These are phyloP conservation scores for Trichoderma sp. DNA, from an alignment of 2,329 filamentous ascomycete species.

Conservation along the genomic window DNA sequence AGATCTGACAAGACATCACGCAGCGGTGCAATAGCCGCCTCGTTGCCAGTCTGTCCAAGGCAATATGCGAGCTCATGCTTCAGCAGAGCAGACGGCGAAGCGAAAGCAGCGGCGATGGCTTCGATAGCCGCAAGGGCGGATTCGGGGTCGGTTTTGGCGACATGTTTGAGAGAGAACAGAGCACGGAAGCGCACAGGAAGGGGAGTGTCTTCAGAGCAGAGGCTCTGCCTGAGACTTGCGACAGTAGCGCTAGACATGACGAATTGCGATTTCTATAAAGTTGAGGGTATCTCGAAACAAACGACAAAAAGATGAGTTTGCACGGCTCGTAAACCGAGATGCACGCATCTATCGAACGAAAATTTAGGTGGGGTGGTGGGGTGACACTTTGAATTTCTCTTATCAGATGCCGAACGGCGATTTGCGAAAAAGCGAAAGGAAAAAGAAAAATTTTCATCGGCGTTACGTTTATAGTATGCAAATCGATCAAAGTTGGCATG, in stretches of 20 bases:
- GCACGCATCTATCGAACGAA: slow-evolving; percentile 27
- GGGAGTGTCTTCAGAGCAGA: slow-evolving; percentile 76
- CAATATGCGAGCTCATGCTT: slow-evolving; percentile 99
- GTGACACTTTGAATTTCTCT: slow-evolving; percentile 8
- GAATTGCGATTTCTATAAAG: not conserved
- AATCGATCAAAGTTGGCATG: not conserved
- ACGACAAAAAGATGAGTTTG: not conserved
- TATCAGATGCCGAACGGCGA: slow-evolving; percentile 17
- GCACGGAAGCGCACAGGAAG: slow-evolving; percentile 91
- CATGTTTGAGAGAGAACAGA: slow-evolving; percentile 94
- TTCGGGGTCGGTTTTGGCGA: slow-evolving; percentile 69
- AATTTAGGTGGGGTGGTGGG: slow-evolving; percentile 35
- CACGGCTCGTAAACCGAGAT: not conserved
- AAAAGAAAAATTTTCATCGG: not conserved
- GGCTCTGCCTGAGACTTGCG: slow-evolving; percentile 65
- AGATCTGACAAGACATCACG: slow-evolving; percentile 71
- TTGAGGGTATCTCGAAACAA: slow-evolving; percentile 1
- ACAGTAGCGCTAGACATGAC: slow-evolving; percentile 46
- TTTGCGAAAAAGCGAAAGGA: not conserved
- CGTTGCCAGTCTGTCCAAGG: slow-evolving; percentile 82
- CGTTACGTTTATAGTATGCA: slow-evolving; percentile 1
- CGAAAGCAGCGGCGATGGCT: slow-evolving; percentile 85
- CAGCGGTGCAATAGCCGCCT: slow-evolving; percentile 69
- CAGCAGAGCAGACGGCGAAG: slow-evolving; percentile 80
- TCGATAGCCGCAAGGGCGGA: slow-evolving; percentile 56